Conservation (phyloP, 805 yeast species). For the Jamesozyma hellenica region DNA sequence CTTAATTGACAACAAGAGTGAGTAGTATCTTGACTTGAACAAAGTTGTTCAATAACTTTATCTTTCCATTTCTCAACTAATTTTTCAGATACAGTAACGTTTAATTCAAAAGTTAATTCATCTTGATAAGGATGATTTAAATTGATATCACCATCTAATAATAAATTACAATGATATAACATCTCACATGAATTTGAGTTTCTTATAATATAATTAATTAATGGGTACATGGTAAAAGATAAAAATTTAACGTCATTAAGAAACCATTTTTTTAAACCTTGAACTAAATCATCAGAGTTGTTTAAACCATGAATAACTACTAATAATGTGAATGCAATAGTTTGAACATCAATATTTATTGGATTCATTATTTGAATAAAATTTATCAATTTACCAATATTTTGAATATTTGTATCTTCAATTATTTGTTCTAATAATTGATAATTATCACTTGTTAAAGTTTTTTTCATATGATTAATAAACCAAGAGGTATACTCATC, state of each 20-base stretch:
- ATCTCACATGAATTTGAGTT: slow-evolving; percentile 9
- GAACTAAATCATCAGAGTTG: slow-evolving; percentile 5
- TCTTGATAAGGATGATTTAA: slow-evolving; percentile 13
- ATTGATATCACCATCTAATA: slow-evolving; percentile 7
- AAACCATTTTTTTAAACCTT: slow-evolving; percentile 12
- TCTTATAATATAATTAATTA: slow-evolving; percentile 12
- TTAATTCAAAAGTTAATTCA: slow-evolving; percentile 14
- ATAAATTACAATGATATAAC: slow-evolving; percentile 16
- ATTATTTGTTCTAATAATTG: slow-evolving; percentile 7
- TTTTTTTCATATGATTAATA: slow-evolving; percentile 8
- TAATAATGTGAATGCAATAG: slow-evolving; percentile 4
- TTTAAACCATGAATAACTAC: slow-evolving; percentile 10
- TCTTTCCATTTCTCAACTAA: slow-evolving; percentile 22
- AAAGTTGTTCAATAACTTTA: slow-evolving; percentile 16
- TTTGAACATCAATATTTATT: slow-evolving; percentile 3
- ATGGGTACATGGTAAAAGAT: slow-evolving; percentile 13
- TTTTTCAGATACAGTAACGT: slow-evolving; percentile 14
- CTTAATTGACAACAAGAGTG: slow-evolving; percentile 15
- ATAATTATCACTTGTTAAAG: slow-evolving; percentile 7
- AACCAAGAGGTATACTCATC: slow-evolving; percentile 14
- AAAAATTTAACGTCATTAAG: slow-evolving; percentile 4
- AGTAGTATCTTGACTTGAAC: slow-evolving; percentile 17
- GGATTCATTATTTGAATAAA: neutral
- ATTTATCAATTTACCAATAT: slow-evolving; percentile 1
- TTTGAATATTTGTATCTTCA: slow-evolving; percentile 4